Base-by-base conservation (phyloP, 1,139 yeast species). In the Taiozyma sp. region DNA sequence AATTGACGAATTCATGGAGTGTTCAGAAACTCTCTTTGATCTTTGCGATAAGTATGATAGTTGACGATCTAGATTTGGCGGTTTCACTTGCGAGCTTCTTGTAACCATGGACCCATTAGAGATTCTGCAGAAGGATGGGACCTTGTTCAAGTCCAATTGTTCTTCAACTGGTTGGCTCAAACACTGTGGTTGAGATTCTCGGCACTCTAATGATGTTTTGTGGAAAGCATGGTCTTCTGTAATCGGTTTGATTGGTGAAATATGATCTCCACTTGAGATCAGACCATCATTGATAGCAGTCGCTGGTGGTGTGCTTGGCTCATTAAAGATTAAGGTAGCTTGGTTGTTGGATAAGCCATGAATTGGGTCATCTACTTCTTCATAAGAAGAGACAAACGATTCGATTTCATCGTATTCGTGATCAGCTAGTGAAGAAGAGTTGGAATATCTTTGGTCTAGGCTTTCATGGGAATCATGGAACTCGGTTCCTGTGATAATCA, bases 161-260 rank as follows among this genome's bases (percentile, higher is more conserved):
- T 43, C 44, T n/a, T 39, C 22, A 9, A 19, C 26, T 35, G 32
- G 30, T 32, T 46, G 21, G 39, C 30, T 16, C 16, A 28, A 42
- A 19, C 22, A 9, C 29, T 40, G 29, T 40, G 11, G 6, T 22
- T 40, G 19, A 10, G 43, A 40, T 14, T 26, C n/a, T 7, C 14
- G 26, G 6, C 22, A 16, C 14, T 21, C 24, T 37, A 24, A 11
- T 19, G 19, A 8, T 16, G 32, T n/a, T 22, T 43, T 47, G 19
- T 34, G 42, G 35, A 44, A 26, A n/a, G 26, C 42, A 28, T 45
- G 44, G 16, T 45, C 22, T 30, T 60, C 62, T 8, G 50, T 47
- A 8, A 61, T 43, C 1, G 62, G 51, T 43, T 56, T 60, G 43
- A 62, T 61, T 26, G 65, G 65, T 3, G 65, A 60, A 1, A 55